Conservation (phyloP, 148 eudicot genomes). For the Camellia sinensis region DNA sequence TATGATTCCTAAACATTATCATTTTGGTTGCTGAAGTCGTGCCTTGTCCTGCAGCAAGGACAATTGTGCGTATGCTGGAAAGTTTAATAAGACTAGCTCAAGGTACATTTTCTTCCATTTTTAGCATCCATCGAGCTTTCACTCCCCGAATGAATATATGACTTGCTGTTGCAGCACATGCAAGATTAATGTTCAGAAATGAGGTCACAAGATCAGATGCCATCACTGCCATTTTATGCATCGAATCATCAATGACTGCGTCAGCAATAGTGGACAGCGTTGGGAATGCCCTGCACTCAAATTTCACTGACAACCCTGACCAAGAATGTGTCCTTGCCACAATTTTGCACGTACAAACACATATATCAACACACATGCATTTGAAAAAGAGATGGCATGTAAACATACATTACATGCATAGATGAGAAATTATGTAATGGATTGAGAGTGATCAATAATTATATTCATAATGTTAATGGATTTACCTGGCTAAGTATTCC, state of each 20-base stretch:
- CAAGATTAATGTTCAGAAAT: constrained; percentile 91
- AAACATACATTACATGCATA: background rate
- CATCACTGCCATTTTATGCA: constrained; percentile 84
- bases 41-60: constrained; percentile 58
- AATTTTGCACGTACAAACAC: background rate
- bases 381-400: background rate
- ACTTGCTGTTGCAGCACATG: constrained; percentile 59
- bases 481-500: background rate
- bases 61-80: constrained; percentile 92
- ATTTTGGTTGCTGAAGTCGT: constrained; percentile 10
- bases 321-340: constrained; percentile 61
- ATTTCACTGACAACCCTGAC: constrained; percentile 87
- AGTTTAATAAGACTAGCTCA: constrained; percentile 94
- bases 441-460: background rate
- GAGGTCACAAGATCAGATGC: constrained; percentile 86
- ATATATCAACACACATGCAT: background rate
- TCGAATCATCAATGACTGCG: constrained; percentile 98
- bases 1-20: background rate
- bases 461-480: background rate
- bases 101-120: constrained; percentile 25
- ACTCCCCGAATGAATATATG: background rate
- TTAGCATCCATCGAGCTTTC: background rate
- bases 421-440: background rate
- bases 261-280: constrained; percentile 87
- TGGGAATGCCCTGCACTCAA: constrained; percentile 94